These are phyloP conservation scores for Neoboletus brunneissimus DNA, from an alignment of 768 basidiomycete species.

Conservation along the genomic window DNA sequence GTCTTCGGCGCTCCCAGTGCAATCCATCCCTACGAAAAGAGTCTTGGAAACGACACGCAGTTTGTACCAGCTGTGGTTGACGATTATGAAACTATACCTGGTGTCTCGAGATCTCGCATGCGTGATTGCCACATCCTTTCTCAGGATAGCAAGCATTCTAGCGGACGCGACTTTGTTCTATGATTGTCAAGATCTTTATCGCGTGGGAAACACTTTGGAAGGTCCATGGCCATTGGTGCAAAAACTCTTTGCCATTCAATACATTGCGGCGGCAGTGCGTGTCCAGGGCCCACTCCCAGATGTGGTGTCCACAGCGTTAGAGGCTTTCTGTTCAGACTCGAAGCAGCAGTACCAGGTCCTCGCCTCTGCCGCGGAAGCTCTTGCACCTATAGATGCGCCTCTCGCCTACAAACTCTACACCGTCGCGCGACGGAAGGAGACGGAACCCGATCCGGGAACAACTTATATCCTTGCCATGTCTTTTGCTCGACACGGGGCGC, in stretches of 20 bases:
- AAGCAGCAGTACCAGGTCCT: slow-evolving; percentile 31
- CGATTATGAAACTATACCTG: slow-evolving; percentile 15
- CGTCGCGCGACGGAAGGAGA: slow-evolving; percentile 25
- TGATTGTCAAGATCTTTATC: slow-evolving; percentile 36
- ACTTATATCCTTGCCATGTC: slow-evolving; percentile 33
- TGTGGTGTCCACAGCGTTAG: slow-evolving; percentile 32
- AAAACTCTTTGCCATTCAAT: slow-evolving; percentile 21
- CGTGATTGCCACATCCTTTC: slow-evolving; percentile 41
- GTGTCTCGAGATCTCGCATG: slow-evolving; percentile 32
- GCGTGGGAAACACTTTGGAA: slow-evolving; percentile 22
- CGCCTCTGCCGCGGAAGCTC: slow-evolving; percentile 11
- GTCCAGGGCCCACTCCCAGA: slow-evolving; percentile 27
- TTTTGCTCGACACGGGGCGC: slow-evolving; percentile 26
- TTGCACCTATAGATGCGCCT: slow-evolving; percentile 29
- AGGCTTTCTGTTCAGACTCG: slow-evolving; percentile 20
- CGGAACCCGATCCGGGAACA: slow-evolving; percentile 22
- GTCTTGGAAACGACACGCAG: slow-evolving; percentile 30
- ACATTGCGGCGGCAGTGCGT: slow-evolving; percentile 27
- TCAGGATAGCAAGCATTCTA: slow-evolving; percentile 42
- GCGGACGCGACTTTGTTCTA: slow-evolving; percentile 37
- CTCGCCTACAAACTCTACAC: slow-evolving; percentile 35
- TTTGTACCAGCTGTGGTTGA: slow-evolving; percentile 45
- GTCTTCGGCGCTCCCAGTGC: background rate
- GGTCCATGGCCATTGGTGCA: background rate
- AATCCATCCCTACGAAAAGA: background rate